Evolutionary conservation across 306 rosid genomes (phyloP), one percentile per base, ranked within the genome.

Genomic region (Glycine soja): DNA sequence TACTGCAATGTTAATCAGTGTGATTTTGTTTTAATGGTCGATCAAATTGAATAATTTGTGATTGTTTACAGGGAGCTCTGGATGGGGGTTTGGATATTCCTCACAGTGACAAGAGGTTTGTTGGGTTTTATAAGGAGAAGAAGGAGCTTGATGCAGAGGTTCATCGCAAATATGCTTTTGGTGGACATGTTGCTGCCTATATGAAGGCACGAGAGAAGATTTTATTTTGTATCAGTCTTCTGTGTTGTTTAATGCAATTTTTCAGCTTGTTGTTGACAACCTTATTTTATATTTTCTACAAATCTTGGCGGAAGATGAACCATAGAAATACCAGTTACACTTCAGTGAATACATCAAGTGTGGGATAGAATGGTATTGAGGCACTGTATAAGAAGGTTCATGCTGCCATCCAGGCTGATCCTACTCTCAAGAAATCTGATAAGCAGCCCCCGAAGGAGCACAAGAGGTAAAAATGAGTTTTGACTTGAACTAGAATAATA

Each of bases 1-100:
- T 11, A 24, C 30, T 43, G 7, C 10, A 12, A 2, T 50, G 6
- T 11, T 15, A 5, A 15, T 59, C 53, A 6, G 3, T 34, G 0
- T 32, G n/a, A 3, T 56, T 7, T 62, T 61, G 36, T 36, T 53
- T 51, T 78, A 11, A 2, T 4, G 43, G n/a, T 1, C 54, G 12
- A 14, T 15, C 2, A 14, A 47, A 10, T 32, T 74, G 50, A 63
- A n/a, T 70, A 47, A 24, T 24, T 64, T 54, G 47, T 46, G 43
- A 54, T 76, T 32, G 9, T 71, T 59, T 50, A 18, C 78, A 95
- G 99, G 99, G 97, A 30, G 99, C 95, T 19, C 79, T 93, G 59
- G 99, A 93, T 69, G 99, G 99, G 3, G 99, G 98, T 7, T 77
- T 95, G 83, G 99, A 95, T 74, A 90, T 95, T 53, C 98, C 98